Percentiles rank a stretch among this genome's conserved stretches.
Evolutionary conservation across 768 basidiomycete species (phyloP).

Genomic region (Russula abietina): DNA sequence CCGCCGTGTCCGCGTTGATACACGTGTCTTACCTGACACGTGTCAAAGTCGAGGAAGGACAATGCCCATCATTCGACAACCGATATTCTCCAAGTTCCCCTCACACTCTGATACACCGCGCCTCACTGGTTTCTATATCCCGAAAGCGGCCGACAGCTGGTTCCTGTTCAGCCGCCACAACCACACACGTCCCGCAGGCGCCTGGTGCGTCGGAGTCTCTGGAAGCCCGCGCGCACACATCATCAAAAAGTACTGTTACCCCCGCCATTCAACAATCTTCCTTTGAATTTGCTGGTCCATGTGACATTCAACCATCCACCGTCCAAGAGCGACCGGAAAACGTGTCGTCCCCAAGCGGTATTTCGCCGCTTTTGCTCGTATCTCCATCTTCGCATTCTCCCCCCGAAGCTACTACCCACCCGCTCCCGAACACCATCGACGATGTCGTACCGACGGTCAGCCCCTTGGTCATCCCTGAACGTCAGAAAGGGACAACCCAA

Average conservation of each 20-base stretch:
- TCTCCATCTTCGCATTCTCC: background rate
- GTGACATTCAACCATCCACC: background rate
- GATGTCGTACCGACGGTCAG: background rate
- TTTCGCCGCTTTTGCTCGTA: background rate
- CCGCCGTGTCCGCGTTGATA: background rate
- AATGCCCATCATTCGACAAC: background rate
- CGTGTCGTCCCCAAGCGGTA: background rate
- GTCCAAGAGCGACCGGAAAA: background rate
- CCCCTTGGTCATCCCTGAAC: no score
- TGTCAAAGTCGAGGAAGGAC: background rate
- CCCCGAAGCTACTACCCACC: background rate
- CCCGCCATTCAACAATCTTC: background rate
- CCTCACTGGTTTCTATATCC: background rate
- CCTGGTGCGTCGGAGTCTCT: background rate
- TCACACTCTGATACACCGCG: background rate
- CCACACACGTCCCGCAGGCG: background rate
- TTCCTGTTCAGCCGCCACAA: background rate
- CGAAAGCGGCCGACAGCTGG: background rate
- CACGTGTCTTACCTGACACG: background rate
- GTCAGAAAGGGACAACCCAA: background rate
- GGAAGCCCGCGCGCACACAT: background rate
- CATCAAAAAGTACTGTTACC: background rate
- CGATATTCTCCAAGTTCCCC: background rate
- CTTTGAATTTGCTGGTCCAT: background rate
- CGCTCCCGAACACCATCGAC: background rate